Evolutionary conservation across 306 rosid genomes (phyloP).

Genomic region (Astragalus membranaceus): DNA sequence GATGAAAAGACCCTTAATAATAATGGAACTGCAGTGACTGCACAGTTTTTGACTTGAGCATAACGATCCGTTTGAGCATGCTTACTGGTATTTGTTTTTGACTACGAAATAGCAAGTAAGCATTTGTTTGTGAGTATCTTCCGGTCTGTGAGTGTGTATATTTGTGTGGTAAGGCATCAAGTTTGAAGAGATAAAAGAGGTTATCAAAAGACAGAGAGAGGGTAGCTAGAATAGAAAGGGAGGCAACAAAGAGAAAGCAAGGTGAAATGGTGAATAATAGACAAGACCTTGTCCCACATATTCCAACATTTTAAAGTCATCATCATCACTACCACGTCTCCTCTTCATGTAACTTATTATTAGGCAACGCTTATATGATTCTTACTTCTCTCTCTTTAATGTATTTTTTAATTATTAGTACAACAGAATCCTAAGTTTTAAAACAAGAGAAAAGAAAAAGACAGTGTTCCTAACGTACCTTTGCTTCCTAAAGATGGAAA

Average conservation of each 20-base stretch:
- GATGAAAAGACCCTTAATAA: too few relatives aligned
- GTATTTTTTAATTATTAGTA: not conserved
- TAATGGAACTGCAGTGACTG: too few relatives aligned
- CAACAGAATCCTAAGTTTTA: slow-evolving; percentile 37
- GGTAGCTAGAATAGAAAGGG: not conserved
- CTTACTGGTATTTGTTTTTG: too few relatives aligned
- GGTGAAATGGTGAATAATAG: too few relatives aligned
- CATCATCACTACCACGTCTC: slow-evolving; percentile 42
- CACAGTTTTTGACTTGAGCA: too few relatives aligned
- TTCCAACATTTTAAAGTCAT: slow-evolving; percentile 29
- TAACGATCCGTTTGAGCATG: too few relatives aligned
- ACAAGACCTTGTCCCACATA: slow-evolving; percentile 41
- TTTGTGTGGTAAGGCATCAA: not conserved
- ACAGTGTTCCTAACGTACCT: slow-evolving; percentile 2
- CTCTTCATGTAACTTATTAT: not conserved
- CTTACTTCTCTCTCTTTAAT: slow-evolving; percentile 15
- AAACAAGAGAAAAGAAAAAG: slow-evolving; percentile 16
- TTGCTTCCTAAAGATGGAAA: slow-evolving; percentile 14
- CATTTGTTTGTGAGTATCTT: too few relatives aligned
- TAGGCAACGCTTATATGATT: slow-evolving; percentile 12
- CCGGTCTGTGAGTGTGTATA: not conserved
- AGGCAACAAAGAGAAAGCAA: slow-evolving; percentile 25
- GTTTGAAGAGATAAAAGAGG: not conserved
- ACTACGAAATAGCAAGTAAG: too few relatives aligned
- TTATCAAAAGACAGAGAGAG: too few relatives aligned